Conservation (phyloP, 2,329 filamentous ascomycete genomes). For the Colletotrichum sp. region DNA sequence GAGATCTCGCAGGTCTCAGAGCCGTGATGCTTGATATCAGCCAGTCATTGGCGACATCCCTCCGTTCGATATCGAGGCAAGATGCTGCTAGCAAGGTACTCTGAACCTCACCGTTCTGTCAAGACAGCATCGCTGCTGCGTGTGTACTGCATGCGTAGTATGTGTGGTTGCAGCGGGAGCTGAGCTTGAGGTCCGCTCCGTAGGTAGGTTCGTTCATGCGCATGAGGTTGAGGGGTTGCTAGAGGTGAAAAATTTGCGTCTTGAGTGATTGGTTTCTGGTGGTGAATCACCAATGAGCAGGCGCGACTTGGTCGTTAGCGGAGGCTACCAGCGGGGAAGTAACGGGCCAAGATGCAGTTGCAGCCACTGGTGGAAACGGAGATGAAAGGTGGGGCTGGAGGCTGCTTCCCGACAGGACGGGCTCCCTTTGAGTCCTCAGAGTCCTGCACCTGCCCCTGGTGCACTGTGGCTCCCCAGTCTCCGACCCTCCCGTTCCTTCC, state of each 20-base stretch:
- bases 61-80: neutral
- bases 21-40: neutral
- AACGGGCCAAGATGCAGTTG: neutral
- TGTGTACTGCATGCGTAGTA: neutral
- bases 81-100: neutral
- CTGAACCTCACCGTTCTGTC: neutral
- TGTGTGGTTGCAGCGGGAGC: neutral
- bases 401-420: constrained; percentile 18
- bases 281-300: constrained; percentile 15
- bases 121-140: neutral
- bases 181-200: neutral
- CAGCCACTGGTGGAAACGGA: neutral
- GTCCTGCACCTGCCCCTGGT: neutral
- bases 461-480: neutral
- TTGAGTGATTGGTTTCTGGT: neutral
- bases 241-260: constrained; percentile 13
- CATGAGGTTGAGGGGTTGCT: neutral
- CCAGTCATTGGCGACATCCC: neutral
- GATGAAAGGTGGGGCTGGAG: neutral
- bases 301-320: neutral
- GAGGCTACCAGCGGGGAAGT: constrained; percentile 11
- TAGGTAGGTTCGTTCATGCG: neutral
- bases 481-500: constrained; percentile 13
- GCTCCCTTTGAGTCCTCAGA: neutral
- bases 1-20: neutral